Evolutionary conservation across 352 stramenopile genomes (phyloP).

Genomic region (Phytophthora nicotianae): DNA sequence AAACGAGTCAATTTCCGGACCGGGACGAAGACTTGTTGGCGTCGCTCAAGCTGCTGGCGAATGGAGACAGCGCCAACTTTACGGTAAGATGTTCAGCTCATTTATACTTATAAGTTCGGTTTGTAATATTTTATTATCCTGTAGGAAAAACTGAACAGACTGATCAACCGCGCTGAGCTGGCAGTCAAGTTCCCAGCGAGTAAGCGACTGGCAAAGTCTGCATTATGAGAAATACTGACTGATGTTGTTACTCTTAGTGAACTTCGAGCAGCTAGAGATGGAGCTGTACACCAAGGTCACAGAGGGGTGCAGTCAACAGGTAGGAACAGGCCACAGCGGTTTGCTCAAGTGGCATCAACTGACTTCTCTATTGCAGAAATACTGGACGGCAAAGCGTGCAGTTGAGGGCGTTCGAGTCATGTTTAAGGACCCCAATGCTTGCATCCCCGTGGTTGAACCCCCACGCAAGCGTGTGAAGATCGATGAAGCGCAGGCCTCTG

Average conservation of each 20-base stretch:
- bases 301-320: constrained; percentile 64
- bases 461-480: constrained; percentile 71
- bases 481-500: constrained; percentile 38
- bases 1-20: constrained; percentile 86
- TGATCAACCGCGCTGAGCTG: constrained; percentile 87
- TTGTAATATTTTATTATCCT: constrained; percentile 3
- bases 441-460: constrained; percentile 67
- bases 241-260: constrained; percentile 43
- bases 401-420: constrained; percentile 81
- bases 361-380: constrained; percentile 40
- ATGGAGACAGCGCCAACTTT: constrained; percentile 76
- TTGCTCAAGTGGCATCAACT: background rate
- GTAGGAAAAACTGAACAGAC: constrained; percentile 80
- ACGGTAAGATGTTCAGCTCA: constrained; percentile 42
- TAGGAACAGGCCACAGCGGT: constrained; percentile 16
- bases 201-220: constrained; percentile 27
- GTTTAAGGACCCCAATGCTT: constrained; percentile 82
- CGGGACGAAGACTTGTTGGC: constrained; percentile 80
- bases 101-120: background rate
- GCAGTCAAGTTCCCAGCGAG: constrained; percentile 75
- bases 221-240: background rate
- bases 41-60: constrained; percentile 70
- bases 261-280: constrained; percentile 86
- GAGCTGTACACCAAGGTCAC: constrained; percentile 76
- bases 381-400: constrained; percentile 70